Conservation (phyloP, 495 filamentous ascomycete genomes). For the Penicillium coprophilum region DNA sequence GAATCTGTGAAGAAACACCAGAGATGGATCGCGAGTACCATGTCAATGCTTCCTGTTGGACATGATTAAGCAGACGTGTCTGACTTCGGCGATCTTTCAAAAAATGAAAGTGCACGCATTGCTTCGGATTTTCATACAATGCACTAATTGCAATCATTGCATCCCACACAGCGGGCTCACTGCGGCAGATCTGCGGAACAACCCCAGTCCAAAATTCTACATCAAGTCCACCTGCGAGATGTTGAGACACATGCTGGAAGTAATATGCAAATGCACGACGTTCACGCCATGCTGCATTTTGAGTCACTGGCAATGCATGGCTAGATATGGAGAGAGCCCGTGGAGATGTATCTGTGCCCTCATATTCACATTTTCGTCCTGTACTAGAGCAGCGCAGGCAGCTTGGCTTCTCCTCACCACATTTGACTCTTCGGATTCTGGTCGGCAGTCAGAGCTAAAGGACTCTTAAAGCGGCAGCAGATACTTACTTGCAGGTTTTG, state of each 20-base stretch:
- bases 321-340: conserved; percentile 4
- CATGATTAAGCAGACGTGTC: conserved; percentile 5
- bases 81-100: conserved; percentile 6
- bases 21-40: conserved; percentile 40
- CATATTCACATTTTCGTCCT: conserved; percentile 47
- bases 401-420: conserved; percentile 60
- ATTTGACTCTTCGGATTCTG: conserved; percentile 64
- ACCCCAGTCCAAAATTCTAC: conserved; percentile 54
- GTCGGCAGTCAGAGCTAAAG: neutral
- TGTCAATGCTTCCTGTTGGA: conserved; percentile 27
- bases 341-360: neutral
- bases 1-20: conserved; percentile 34
- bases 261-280: conserved; percentile 54
- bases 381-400: conserved; percentile 57
- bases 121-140: conserved; percentile 43
- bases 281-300: conserved; percentile 22
- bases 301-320: conserved; percentile 8
- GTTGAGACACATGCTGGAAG: conserved; percentile 46
- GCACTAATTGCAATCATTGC: conserved; percentile 52
- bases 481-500: conserved; percentile 31
- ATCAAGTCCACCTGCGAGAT: conserved; percentile 46
- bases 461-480: neutral
- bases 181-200: conserved; percentile 53
- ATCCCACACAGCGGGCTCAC: conserved; percentile 56
- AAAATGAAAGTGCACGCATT: conserved; percentile 20